These are phyloP conservation scores for Pseudonitzschia multistriata DNA, from an alignment of 108 stramenopile species.

Conservation along the genomic window DNA sequence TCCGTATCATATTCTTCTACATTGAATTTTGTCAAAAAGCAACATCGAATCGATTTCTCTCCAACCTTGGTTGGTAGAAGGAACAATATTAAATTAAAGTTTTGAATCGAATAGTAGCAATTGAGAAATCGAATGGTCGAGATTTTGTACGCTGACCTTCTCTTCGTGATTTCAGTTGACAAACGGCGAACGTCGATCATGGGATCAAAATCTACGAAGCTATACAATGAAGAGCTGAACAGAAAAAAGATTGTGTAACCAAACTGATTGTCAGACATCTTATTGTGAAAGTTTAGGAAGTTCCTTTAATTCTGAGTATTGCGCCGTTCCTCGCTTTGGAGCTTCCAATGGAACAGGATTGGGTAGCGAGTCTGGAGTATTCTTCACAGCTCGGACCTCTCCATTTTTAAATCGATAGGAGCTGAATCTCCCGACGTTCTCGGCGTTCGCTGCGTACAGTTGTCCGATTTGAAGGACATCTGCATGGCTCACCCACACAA, in stretches of 20 bases:
- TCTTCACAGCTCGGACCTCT: constrained; percentile 67
- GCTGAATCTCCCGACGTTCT: constrained; percentile 65
- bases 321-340: constrained; percentile 39
- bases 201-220: no score
- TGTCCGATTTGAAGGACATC: constrained; percentile 86
- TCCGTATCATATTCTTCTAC: not conserved
- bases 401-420: constrained; percentile 84
- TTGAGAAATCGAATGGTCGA: no score
- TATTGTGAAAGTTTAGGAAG: not conserved
- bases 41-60: no score
- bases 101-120: no score
- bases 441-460: constrained; percentile 62
- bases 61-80: no score
- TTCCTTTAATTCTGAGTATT: constrained; percentile 15
- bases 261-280: no score
- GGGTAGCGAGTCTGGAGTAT: constrained; percentile 44
- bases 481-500: constrained; percentile 78
- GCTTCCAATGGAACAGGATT: constrained; percentile 45
- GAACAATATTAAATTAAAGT: no score
- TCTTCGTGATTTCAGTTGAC: no score
- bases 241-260: no score
- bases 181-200: no score
- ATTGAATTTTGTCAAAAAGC: not conserved
- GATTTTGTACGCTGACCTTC: no score
- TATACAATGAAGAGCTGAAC: no score